phyloP scores from a whole-genome alignment of 805 yeast genomes.

The Millerago galiae region DNA sequence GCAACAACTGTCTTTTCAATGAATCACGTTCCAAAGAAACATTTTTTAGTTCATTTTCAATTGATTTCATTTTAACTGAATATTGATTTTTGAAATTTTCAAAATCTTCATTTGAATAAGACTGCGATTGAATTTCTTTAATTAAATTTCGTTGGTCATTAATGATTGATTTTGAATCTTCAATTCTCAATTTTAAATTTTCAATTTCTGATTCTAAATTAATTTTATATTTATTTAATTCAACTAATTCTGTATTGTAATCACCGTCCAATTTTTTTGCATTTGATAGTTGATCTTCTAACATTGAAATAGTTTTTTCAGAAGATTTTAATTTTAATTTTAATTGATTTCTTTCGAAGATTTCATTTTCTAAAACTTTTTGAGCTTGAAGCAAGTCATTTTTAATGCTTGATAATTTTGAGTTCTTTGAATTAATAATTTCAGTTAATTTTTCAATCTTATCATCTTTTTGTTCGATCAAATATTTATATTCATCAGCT shows the following conservation, averaged over 20 bases:
- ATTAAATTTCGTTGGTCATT: conserved; percentile 18
- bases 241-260: conserved; percentile 6
- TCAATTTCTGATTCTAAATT: conserved; percentile 15
- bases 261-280: conserved; percentile 8
- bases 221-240: conserved; percentile 6
- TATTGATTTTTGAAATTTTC: conserved; percentile 11
- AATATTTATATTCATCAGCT: conserved; percentile 10
- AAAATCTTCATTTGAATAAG: conserved; percentile 14
- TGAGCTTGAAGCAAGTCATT: conserved; percentile 5
- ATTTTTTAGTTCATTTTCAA: conserved; percentile 21
- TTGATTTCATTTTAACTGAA: conserved; percentile 18
- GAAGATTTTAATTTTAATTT: conserved; percentile 4
- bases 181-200: conserved; percentile 10
- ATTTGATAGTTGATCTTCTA: conserved; percentile 9
- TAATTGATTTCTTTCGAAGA: conserved; percentile 3
- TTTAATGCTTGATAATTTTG: background rate
- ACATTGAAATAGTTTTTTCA: conserved; percentile 6
- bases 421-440: conserved; percentile 3
- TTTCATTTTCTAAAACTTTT: conserved; percentile 1
- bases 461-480: conserved; percentile 12
- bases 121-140: conserved; percentile 18
- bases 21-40: background rate
- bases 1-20: background rate
- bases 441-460: conserved; percentile 11
- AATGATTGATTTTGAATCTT: conserved; percentile 19